These are phyloP conservation scores for Irpex sp. DNA, from an alignment of 1,284 basidiomycete species.

Conservation along the genomic window DNA sequence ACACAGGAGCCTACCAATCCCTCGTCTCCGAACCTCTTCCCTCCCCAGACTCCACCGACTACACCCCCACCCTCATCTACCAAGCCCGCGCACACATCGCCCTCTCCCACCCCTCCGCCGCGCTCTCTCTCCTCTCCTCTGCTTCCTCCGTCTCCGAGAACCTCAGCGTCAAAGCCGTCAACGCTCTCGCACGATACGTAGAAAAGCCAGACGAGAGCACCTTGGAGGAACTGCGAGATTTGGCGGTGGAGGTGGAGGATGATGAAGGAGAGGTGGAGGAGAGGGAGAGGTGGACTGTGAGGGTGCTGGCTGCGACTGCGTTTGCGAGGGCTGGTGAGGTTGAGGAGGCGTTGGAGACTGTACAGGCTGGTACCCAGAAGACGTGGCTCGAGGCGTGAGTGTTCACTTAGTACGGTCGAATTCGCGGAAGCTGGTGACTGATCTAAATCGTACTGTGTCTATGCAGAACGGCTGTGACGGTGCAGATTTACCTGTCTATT, in stretches of 20 bases:
- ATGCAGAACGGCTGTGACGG: slow-evolving; percentile 70
- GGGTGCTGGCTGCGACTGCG: slow-evolving; percentile 79
- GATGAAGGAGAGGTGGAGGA: slow-evolving; percentile 64
- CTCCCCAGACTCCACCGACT: slow-evolving; percentile 60
- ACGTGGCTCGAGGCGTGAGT: slow-evolving; percentile 86
- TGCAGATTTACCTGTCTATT: slow-evolving; percentile 85
- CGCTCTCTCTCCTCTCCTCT: slow-evolving; percentile 49
- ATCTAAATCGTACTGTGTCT: not conserved
- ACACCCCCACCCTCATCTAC: slow-evolving; percentile 68
- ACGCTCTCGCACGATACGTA: slow-evolving; percentile 69
- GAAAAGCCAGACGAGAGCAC: slow-evolving; percentile 47
- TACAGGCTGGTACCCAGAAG: slow-evolving; percentile 66
- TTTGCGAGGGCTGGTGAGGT: slow-evolving; percentile 81
- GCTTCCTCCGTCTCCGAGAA: slow-evolving; percentile 48
- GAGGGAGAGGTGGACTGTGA: slow-evolving; percentile 66
- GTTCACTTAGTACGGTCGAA: not conserved
- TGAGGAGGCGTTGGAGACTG: slow-evolving; percentile 88
- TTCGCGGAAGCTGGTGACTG: not conserved
- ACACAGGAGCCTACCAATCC: slow-evolving; percentile 62
- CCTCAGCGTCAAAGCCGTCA: slow-evolving; percentile 67
- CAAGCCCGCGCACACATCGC: slow-evolving; percentile 84
- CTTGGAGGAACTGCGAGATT: slow-evolving; percentile 80
- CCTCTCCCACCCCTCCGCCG: slow-evolving; percentile 55
- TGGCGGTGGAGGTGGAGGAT: slow-evolving; percentile 82
- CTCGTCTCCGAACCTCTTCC: slow-evolving; percentile 53